These are phyloP conservation scores for Imleria badia DNA, from an alignment of 768 basidiomycete species.

Conservation along the genomic window DNA sequence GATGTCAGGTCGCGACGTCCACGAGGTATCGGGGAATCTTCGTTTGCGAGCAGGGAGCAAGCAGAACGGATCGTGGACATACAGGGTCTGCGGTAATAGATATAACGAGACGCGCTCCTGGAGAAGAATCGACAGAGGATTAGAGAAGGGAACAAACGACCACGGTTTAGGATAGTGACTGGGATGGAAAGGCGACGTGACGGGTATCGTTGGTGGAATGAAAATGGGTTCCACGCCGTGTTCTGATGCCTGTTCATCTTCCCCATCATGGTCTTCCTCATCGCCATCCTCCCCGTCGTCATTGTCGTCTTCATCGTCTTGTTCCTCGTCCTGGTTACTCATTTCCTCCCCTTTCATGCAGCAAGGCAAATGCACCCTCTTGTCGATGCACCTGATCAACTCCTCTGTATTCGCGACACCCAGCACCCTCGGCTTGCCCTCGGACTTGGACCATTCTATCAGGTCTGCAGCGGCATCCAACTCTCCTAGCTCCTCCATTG, in stretches of 20 bases:
- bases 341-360: too few relatives aligned
- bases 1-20: constrained; percentile 33
- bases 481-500: constrained; percentile 16
- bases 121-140: constrained; percentile 22
- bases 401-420: constrained; percentile 17
- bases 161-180: constrained; percentile 41
- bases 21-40: constrained; percentile 9
- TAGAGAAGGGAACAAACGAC: constrained; percentile 40
- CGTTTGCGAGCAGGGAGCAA: constrained; percentile 24
- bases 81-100: constrained; percentile 39
- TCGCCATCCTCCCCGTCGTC: not conserved
- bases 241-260: not conserved
- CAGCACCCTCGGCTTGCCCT: constrained; percentile 20
- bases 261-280: too few relatives aligned
- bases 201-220: constrained; percentile 7
- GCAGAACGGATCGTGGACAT: constrained; percentile 45
- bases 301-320: not conserved
- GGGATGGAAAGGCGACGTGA: constrained; percentile 31
- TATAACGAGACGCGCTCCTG: constrained; percentile 35
- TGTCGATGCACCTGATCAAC: constrained; percentile 12
- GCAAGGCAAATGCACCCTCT: not conserved
- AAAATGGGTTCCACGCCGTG: not conserved
- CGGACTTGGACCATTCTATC: constrained; percentile 24
- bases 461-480: constrained; percentile 13
- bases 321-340: not conserved